phyloP scores from a whole-genome alignment of 2,329 filamentous ascomycete species.

The Claviceps pusilla region DNA sequence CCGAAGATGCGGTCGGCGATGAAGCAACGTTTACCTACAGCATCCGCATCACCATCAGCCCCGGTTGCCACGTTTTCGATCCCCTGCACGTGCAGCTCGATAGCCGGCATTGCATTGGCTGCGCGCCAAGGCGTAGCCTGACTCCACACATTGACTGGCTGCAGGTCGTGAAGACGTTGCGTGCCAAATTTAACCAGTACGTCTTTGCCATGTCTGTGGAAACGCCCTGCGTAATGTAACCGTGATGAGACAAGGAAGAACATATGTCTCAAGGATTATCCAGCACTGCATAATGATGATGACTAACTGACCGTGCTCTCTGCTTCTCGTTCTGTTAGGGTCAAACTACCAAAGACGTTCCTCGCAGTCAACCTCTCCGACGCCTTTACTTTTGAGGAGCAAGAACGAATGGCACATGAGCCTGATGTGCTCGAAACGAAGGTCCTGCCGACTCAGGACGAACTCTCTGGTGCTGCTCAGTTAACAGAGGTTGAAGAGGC shows the following conservation, averaged over 20 bases:
- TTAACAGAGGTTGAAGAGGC: neutral
- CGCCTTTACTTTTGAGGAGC: slow-evolving; percentile 44
- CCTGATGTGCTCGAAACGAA: slow-evolving; percentile 35
- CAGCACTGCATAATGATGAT: neutral
- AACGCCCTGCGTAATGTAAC: slow-evolving; percentile 1
- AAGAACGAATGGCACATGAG: slow-evolving; percentile 36
- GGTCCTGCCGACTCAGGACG: slow-evolving; percentile 16
- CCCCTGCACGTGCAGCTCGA: slow-evolving; percentile 93
- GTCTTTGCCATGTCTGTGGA: slow-evolving; percentile 14
- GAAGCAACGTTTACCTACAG: slow-evolving; percentile 77
- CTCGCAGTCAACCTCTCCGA: slow-evolving; percentile 50
- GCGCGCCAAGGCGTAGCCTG: slow-evolving; percentile 74
- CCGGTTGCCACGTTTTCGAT: slow-evolving; percentile 91
- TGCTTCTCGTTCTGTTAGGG: slow-evolving; percentile 23
- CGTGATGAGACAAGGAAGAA: no score
- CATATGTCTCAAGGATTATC: neutral
- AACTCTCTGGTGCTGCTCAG: slow-evolving; percentile 8
- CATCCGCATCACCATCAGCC: slow-evolving; percentile 89
- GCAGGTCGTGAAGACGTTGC: slow-evolving; percentile 85
- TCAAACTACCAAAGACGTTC: slow-evolving; percentile 52
- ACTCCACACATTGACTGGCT: slow-evolving; percentile 93
- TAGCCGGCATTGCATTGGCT: slow-evolving; percentile 90
- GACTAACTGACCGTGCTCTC: neutral
- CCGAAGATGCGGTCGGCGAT: slow-evolving; percentile 26
- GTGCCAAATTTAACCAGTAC: slow-evolving; percentile 89